These are phyloP conservation scores for Acer saccharum DNA, from an alignment of 345 rosid genomes.

Conservation along the genomic window DNA sequence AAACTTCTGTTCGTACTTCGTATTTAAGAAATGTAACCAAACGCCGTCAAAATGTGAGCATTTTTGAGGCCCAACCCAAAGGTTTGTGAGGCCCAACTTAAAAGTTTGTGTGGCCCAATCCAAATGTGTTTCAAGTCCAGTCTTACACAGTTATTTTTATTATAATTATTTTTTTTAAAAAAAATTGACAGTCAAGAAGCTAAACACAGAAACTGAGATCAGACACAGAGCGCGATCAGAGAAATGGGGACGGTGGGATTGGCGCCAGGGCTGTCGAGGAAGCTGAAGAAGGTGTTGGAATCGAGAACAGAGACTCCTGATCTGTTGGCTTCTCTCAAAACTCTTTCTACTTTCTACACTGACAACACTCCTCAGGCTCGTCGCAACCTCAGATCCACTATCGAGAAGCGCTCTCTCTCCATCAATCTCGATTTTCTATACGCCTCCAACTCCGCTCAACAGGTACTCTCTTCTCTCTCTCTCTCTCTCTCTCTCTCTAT, in stretches of 20 bases:
- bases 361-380: slow-evolving; percentile 89
- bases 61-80: too few relatives aligned
- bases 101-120: background rate
- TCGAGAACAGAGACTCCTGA: slow-evolving; percentile 89
- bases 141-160: too few relatives aligned
- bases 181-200: background rate
- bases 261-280: slow-evolving; percentile 96
- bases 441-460: slow-evolving; percentile 77
- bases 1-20: too few relatives aligned
- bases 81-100: too few relatives aligned
- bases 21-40: too few relatives aligned
- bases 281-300: slow-evolving; percentile 91
- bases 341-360: slow-evolving; percentile 79
- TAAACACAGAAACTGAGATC: background rate
- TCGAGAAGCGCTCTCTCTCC: slow-evolving; percentile 90
- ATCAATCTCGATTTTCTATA: slow-evolving; percentile 79
- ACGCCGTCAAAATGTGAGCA: too few relatives aligned
- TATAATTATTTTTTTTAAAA: background rate
- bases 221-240: background rate
- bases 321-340: slow-evolving; percentile 73
- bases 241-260: slow-evolving; percentile 56
- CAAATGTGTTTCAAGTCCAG: too few relatives aligned
- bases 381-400: slow-evolving; percentile 95
- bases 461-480: slow-evolving; percentile 20
- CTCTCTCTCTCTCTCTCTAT: background rate